Percentiles rank a stretch among this genome's conserved stretches.
Evolutionary conservation across 805 yeast genomes (phyloP).

Genomic region (Metschnikowia hibisci): DNA sequence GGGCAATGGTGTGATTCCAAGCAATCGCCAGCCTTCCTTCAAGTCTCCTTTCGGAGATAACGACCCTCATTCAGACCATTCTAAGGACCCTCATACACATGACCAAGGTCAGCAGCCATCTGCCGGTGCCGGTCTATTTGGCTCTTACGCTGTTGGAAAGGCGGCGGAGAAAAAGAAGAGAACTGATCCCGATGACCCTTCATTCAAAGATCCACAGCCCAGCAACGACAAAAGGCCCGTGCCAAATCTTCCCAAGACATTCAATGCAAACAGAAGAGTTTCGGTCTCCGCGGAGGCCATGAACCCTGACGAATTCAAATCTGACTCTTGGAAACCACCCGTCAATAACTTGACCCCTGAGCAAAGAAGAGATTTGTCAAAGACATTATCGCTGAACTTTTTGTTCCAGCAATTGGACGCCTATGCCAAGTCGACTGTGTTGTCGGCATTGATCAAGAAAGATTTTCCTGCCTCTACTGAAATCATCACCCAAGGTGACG

Average conservation of each 20-base stretch:
- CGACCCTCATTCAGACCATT: slow-evolving; percentile 55
- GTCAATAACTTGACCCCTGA: slow-evolving; percentile 56
- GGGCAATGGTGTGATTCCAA: slow-evolving; percentile 22
- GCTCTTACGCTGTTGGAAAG: slow-evolving; percentile 11
- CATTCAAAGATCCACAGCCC: slow-evolving; percentile 12
- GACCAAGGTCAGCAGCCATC: not conserved
- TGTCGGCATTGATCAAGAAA: slow-evolving; percentile 80
- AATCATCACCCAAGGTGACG: slow-evolving; percentile 87
- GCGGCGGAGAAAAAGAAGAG: slow-evolving; percentile 17
- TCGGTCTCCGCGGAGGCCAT: slow-evolving; percentile 88
- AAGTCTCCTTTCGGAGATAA: slow-evolving; percentile 61
- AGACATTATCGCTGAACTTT: slow-evolving; percentile 74
- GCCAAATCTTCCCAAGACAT: slow-evolving; percentile 49
- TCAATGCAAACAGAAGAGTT: slow-evolving; percentile 80
- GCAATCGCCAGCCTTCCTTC: slow-evolving; percentile 44
- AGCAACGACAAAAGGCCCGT: slow-evolving; percentile 20
- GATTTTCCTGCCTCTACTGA: slow-evolving; percentile 53
- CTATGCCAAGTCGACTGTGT: slow-evolving; percentile 70
- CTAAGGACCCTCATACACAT: slow-evolving; percentile 27
- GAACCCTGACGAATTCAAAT: slow-evolving; percentile 65
- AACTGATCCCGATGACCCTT: slow-evolving; percentile 27
- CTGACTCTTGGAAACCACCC: slow-evolving; percentile 72
- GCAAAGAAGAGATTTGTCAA: slow-evolving; percentile 65
- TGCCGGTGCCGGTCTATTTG: slow-evolving; percentile 20
- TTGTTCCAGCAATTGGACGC: slow-evolving; percentile 79